Evolutionary conservation across 164 flowering plant species (phyloP).

Genomic region (Litsea cubeba): DNA sequence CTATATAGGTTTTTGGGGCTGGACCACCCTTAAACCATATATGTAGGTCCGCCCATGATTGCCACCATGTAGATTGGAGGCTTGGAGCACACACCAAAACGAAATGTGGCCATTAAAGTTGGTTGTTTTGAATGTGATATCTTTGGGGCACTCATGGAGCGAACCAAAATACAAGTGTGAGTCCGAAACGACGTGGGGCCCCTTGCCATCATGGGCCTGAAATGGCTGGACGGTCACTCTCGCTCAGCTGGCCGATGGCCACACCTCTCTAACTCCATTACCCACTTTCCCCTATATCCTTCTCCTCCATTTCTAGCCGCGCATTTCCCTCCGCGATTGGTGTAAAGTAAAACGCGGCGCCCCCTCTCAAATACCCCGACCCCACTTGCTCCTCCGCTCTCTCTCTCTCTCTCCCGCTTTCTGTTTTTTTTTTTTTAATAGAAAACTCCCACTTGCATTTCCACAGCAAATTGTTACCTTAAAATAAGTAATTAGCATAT

Average conservation of each 20-base stretch:
- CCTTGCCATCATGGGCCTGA: not conserved
- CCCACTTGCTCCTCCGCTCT: not conserved
- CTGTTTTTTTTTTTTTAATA: too few species aligned
- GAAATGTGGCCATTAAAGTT: not conserved
- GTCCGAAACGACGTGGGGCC: conserved; percentile 2
- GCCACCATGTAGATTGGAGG: not conserved
- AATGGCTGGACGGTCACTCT: conserved; percentile 2
- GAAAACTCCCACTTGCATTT: too few species aligned
- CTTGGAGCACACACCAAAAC: not conserved
- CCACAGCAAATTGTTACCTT: not conserved
- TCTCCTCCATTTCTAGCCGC: conserved; percentile 4
- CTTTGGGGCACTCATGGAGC: not conserved
- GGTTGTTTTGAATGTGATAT: not conserved
- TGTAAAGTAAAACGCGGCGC: not conserved
- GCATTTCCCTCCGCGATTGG: conserved; percentile 22
- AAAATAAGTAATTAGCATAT: not conserved
- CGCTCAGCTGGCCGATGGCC: conserved; percentile 14
- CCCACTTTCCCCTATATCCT: not conserved
- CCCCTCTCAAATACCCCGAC: not conserved
- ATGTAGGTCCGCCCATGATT: not conserved
- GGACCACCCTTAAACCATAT: not conserved
- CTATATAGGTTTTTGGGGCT: too few species aligned
- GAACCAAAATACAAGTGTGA: conserved; percentile 9
- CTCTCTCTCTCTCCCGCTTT: too few species aligned
- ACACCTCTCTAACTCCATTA: not conserved